Evolutionary conservation across 148 eudicot genomes (phyloP).

Genomic region (Vaccinium macrocarpon): DNA sequence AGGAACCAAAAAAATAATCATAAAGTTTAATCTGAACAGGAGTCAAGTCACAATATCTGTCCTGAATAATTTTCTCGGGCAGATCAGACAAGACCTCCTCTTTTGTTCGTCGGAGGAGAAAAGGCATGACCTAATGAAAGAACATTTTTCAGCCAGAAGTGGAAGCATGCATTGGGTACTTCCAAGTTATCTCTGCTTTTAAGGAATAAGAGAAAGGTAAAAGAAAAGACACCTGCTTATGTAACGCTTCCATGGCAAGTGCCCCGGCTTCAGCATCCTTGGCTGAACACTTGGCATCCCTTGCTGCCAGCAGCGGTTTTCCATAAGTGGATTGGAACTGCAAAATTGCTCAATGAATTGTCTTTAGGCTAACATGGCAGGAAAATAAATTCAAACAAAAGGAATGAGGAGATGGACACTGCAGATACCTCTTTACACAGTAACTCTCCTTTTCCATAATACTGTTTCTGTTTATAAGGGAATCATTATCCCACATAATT

Average conservation of each 20-base stretch:
- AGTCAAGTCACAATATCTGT: constrained; percentile 95
- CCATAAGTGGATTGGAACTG: constrained; percentile 95
- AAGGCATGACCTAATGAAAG: constrained; percentile 77
- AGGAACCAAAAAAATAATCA: constrained; percentile 88
- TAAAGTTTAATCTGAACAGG: constrained; percentile 87
- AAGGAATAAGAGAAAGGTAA: neutral
- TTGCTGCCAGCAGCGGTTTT: constrained; percentile 87
- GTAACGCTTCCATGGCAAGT: constrained; percentile 99
- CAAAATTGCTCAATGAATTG: constrained; percentile 9
- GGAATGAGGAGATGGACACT: neutral
- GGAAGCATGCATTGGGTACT: constrained; percentile 1
- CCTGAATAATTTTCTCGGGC: constrained; percentile 98
- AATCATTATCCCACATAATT: neutral
- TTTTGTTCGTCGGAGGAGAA: constrained; percentile 93
- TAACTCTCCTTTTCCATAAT: neutral
- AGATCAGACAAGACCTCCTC: constrained; percentile 96
- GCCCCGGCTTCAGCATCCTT: constrained; percentile 98
- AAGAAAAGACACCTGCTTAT: constrained; percentile 62
- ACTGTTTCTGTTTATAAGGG: neutral
- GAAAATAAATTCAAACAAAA: constrained; percentile 1
- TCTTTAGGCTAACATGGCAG: neutral
- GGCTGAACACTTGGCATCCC: constrained; percentile 96
- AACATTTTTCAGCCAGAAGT: constrained; percentile 14
- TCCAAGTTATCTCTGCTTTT: neutral
- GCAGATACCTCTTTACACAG: neutral